Evolutionary conservation across 345 rosid genomes (phyloP).

Genomic region (Syzygium jambos): DNA sequence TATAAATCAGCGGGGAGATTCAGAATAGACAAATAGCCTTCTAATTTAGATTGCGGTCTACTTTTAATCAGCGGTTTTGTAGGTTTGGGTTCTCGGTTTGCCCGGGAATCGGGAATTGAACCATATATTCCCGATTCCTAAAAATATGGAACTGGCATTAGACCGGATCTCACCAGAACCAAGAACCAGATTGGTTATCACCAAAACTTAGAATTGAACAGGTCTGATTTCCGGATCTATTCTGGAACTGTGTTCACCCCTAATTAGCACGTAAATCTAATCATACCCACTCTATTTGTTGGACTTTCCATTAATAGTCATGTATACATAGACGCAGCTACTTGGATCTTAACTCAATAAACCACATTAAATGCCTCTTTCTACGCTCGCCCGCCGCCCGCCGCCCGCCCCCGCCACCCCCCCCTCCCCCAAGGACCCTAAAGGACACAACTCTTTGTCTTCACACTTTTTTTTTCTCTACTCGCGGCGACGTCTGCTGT

Average conservation of each 20-base stretch:
- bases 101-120: too few relatives aligned
- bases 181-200: background rate
- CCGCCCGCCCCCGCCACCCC: too few relatives aligned
- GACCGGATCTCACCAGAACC: fast-evolving
- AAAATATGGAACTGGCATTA: background rate
- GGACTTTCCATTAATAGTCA: background rate
- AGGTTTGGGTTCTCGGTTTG: background rate
- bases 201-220: fast-evolving
- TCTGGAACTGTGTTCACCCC: background rate
- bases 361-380: background rate
- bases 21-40: background rate
- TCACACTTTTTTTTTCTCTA: background rate
- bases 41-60: background rate
- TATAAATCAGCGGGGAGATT: background rate
- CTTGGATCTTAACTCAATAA: background rate
- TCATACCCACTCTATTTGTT: background rate
- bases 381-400: too few relatives aligned
- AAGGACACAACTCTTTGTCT: background rate
- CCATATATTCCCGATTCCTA: too few relatives aligned
- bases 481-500: background rate
- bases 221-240: too few relatives aligned
- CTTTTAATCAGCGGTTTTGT: background rate
- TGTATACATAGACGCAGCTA: background rate
- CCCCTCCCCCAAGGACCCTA: background rate
- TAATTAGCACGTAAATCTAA: background rate